These are phyloP conservation scores for Aphanomyces cochlioides DNA, from an alignment of 352 stramenopile genomes.

Conservation along the genomic window DNA sequence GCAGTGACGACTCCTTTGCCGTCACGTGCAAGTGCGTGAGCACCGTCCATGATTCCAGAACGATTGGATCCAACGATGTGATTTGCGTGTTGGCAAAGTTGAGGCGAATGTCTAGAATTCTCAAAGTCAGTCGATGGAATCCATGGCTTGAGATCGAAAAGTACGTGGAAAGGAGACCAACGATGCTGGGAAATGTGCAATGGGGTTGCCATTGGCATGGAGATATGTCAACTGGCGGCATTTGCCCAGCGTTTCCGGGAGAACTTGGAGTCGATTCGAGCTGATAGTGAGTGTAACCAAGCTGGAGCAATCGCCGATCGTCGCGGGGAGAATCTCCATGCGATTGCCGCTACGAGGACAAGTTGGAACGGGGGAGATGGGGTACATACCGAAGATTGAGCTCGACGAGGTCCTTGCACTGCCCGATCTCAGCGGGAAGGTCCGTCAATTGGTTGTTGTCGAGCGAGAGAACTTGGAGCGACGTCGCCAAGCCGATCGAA, in stretches of 20 bases:
- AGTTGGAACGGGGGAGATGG: neutral
- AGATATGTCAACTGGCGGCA: neutral
- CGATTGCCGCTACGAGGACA: neutral
- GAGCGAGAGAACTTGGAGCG: neutral
- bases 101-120: neutral
- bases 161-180: neutral
- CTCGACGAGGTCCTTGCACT: neutral
- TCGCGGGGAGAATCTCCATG: neutral
- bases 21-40: constrained; percentile 2
- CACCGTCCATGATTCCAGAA: neutral
- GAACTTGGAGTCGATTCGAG: neutral
- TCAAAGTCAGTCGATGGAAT: too few relatives aligned
- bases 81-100: neutral
- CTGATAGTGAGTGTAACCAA: neutral
- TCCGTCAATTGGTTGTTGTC: constrained; percentile 3
- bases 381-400: neutral
- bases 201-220: neutral
- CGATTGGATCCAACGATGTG: neutral
- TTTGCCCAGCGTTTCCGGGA: neutral
- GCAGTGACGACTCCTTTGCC: neutral
- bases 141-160: neutral
- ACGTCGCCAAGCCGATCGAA: neutral
- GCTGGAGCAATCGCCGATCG: neutral
- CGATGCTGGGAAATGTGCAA: neutral
- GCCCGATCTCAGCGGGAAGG: neutral